Percentiles rank a stretch among this genome's conserved stretches.
phyloP scores from a whole-genome alignment of 495 filamentous ascomycete genomes.

The Neurospora sp. region DNA sequence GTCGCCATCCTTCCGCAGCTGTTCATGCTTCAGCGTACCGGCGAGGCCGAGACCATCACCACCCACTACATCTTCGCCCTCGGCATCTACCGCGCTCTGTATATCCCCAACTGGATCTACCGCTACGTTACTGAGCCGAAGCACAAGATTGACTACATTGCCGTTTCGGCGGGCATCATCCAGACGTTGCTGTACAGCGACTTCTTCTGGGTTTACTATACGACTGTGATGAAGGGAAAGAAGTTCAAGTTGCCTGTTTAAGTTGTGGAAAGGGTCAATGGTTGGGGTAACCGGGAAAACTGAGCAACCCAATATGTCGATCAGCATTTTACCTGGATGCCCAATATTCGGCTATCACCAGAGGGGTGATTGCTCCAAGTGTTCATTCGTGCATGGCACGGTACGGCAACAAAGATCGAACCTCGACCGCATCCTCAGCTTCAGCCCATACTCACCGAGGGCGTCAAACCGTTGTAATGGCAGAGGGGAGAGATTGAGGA shows the following conservation, averaged over 20 bases:
- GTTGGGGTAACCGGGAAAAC: background rate
- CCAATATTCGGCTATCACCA: background rate
- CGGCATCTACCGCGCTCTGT: constrained; percentile 80
- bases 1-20: constrained; percentile 95
- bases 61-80: constrained; percentile 98
- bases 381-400: background rate
- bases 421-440: background rate
- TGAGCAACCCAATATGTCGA: background rate
- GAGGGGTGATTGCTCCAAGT: background rate
- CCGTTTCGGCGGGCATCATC: constrained; percentile 75
- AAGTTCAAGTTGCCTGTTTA: constrained; percentile 81
- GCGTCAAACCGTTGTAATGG: background rate
- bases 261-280: background rate
- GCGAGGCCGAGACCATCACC: constrained; percentile 96
- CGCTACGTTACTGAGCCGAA: constrained; percentile 63
- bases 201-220: constrained; percentile 99
- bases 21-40: constrained; percentile 95
- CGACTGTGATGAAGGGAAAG: constrained; percentile 80
- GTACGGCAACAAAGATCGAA: background rate
- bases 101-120: constrained; percentile 98
- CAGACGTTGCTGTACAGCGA: constrained; percentile 95
- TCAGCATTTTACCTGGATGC: background rate
- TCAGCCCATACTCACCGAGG: background rate
- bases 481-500: background rate
- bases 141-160: constrained; percentile 66